phyloP scores from a whole-genome alignment of 2,329 filamentous ascomycete species.

The Coniella vitis region DNA sequence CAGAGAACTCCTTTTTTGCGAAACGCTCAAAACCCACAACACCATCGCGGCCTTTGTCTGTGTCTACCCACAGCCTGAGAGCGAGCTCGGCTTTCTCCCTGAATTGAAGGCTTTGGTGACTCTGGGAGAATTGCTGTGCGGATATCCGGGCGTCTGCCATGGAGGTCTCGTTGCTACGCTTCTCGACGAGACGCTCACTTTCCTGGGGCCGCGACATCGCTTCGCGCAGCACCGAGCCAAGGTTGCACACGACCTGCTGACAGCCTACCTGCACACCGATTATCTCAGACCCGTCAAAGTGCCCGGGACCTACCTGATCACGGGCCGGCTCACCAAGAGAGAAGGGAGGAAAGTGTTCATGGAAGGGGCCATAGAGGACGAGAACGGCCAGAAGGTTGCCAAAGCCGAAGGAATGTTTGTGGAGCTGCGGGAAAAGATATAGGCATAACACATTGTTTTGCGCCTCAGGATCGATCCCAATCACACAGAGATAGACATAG shows the following conservation, averaged over 20 bases:
- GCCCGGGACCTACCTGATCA: slow-evolving; percentile 40
- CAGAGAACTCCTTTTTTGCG: slow-evolving; percentile 48
- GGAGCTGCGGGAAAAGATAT: slow-evolving; percentile 20
- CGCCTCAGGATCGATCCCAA: too few relatives aligned
- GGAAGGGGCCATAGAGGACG: slow-evolving; percentile 41
- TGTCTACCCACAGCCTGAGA: slow-evolving; percentile 32
- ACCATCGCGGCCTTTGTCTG: slow-evolving; percentile 41
- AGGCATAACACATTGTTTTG: too few relatives aligned
- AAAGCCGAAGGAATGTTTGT: slow-evolving; percentile 48
- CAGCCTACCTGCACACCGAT: slow-evolving; percentile 47
- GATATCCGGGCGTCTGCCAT: slow-evolving; percentile 45
- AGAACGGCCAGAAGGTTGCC: slow-evolving; percentile 40
- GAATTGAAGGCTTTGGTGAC: slow-evolving; percentile 28
- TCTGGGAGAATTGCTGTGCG: slow-evolving; percentile 47
- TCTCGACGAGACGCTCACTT: slow-evolving; percentile 52
- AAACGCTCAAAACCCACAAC: slow-evolving; percentile 42
- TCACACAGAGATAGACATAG: background rate
- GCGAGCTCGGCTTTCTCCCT: slow-evolving; percentile 17
- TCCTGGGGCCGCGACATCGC: slow-evolving; percentile 38
- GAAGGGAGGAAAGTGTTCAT: slow-evolving; percentile 50
- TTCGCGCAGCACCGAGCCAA: slow-evolving; percentile 13
- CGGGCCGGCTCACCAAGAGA: slow-evolving; percentile 33
- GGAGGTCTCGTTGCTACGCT: slow-evolving; percentile 51
- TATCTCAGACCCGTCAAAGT: slow-evolving; percentile 48
- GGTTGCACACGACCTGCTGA: slow-evolving; percentile 29